Evolutionary conservation across 805 yeast genomes (phyloP).

Genomic region (Candida adriatica): DNA sequence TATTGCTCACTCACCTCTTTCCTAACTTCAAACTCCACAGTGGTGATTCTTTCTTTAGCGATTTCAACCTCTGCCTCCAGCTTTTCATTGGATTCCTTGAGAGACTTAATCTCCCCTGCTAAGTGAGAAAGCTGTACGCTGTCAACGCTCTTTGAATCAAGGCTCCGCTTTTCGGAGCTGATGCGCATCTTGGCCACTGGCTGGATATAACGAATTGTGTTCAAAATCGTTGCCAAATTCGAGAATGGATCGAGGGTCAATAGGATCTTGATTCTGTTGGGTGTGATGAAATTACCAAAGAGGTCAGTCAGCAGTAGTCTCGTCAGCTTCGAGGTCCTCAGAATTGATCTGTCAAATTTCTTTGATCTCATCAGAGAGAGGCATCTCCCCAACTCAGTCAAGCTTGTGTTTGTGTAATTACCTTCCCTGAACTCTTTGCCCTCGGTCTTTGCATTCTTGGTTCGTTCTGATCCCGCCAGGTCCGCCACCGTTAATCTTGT

Average conservation of each 20-base stretch:
- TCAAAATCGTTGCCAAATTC: slow-evolving; percentile 15
- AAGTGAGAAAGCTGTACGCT: slow-evolving; percentile 7
- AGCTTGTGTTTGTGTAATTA: slow-evolving; percentile 40
- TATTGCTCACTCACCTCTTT: slow-evolving; percentile 26
- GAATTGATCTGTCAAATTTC: slow-evolving; percentile 33
- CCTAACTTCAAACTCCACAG: slow-evolving; percentile 25
- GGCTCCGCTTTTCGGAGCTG: slow-evolving; percentile 14
- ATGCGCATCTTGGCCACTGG: slow-evolving; percentile 22
- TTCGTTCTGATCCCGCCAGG: slow-evolving; percentile 47
- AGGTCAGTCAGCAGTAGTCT: slow-evolving; percentile 41
- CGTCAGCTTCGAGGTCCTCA: slow-evolving; percentile 43
- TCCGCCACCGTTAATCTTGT: slow-evolving; percentile 43
- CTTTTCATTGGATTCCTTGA: slow-evolving; percentile 12
- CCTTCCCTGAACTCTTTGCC: slow-evolving; percentile 42
- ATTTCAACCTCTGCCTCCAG: slow-evolving; percentile 22
- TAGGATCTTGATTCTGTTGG: slow-evolving; percentile 19
- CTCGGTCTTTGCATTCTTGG: slow-evolving; percentile 36
- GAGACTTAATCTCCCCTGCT: slow-evolving; percentile 15
- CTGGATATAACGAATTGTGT: slow-evolving; percentile 23
- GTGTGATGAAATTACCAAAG: slow-evolving; percentile 14
- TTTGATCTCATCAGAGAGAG: slow-evolving; percentile 33
- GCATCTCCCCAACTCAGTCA: slow-evolving; percentile 45
- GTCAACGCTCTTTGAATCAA: slow-evolving; percentile 10
- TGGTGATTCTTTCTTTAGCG: slow-evolving; percentile 13
- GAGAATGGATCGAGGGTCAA: slow-evolving; percentile 24